These are phyloP conservation scores for Telfairia occidentalis DNA, from an alignment of 331 rosid genomes.

Conservation along the genomic window DNA sequence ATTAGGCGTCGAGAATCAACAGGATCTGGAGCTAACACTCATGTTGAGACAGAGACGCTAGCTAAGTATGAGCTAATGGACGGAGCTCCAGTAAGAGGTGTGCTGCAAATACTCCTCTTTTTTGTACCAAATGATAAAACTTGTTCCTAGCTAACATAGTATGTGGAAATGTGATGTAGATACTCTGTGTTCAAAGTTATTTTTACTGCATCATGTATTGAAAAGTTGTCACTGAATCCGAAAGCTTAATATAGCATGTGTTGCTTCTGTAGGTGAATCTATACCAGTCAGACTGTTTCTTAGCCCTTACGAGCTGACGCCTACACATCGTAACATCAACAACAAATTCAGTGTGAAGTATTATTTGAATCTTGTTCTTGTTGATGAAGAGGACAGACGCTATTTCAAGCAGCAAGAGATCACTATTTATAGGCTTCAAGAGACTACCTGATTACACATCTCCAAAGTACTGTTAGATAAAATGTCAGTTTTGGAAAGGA, in stretches of 20 bases:
- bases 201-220: neutral
- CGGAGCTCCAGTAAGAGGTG: constrained; percentile 11
- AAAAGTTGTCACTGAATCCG: neutral
- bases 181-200: neutral
- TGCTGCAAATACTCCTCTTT: neutral
- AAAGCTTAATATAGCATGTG: neutral
- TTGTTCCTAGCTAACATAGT: neutral
- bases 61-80: constrained; percentile 10
- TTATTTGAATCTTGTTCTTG: constrained; percentile 67
- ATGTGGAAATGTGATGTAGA: neutral
- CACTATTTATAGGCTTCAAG: constrained; percentile 32
- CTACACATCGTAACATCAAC: constrained; percentile 58
- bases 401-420: constrained; percentile 12
- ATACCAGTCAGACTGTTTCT: constrained; percentile 40
- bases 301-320: constrained; percentile 8
- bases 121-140: neutral
- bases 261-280: constrained; percentile 51
- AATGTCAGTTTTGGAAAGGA: neutral
- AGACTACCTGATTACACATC: constrained; percentile 7
- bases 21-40: constrained; percentile 11
- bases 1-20: constrained; percentile 10
- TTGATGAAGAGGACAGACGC: constrained; percentile 32
- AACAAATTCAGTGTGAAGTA: constrained; percentile 81
- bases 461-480: neutral
- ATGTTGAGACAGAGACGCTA: constrained; percentile 7